Evolutionary conservation across 768 basidiomycete genomes (phyloP).

Genomic region (Lentinula lateritia): DNA sequence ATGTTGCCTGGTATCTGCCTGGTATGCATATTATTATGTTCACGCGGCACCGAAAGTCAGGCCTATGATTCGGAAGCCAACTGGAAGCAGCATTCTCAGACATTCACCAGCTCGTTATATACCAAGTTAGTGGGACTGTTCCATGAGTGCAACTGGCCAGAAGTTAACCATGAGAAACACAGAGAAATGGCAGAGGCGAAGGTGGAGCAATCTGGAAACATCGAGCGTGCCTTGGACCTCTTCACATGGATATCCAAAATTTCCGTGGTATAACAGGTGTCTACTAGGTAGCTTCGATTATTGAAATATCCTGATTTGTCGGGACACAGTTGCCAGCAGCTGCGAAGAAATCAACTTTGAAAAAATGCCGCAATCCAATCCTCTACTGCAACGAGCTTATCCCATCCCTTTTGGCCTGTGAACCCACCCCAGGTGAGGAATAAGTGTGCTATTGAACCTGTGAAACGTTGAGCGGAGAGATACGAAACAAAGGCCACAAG

Average conservation of each 20-base stretch:
- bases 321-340: background rate
- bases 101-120: background rate
- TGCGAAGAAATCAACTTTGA: background rate
- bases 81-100: too few relatives aligned
- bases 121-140: background rate
- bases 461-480: background rate
- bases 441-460: constrained; percentile 5
- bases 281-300: too few relatives aligned
- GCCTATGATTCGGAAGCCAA: too few relatives aligned
- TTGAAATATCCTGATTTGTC: too few relatives aligned
- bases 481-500: background rate
- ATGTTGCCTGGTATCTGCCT: too few relatives aligned
- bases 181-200: background rate
- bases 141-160: background rate
- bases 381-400: constrained; percentile 1
- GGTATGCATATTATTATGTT: too few relatives aligned
- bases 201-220: too few relatives aligned
- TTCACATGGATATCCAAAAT: too few relatives aligned
- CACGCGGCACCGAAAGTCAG: too few relatives aligned
- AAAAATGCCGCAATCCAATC: constrained; percentile 1
- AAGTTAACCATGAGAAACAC: background rate
- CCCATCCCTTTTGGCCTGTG: constrained; percentile 4
- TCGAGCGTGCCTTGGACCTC: too few relatives aligned
- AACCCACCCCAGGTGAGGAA: constrained; percentile 3
- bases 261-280: too few relatives aligned